Evolutionary conservation across 352 stramenopile species (phyloP), one percentile per base, ranked within the genome.

Genomic region (Phytophthora tentaculata): DNA sequence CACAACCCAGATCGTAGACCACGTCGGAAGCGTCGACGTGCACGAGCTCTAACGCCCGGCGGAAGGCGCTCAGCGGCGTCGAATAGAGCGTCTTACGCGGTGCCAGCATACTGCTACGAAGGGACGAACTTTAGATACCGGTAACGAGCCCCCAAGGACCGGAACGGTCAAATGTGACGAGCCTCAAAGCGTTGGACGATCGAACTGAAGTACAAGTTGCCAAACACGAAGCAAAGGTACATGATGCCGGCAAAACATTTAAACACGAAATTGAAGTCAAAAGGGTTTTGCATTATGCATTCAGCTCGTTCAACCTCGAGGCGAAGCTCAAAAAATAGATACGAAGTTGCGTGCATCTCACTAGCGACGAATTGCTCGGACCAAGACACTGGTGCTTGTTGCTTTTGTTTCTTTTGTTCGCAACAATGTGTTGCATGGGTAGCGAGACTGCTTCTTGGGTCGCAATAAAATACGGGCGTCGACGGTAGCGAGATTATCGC

Each of bases 61-160:
- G 56, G 69, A 92, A 90, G 32, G 88, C 83, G 39, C 69, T 63
- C 56, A 86, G 61, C 19, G 87, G 87, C 71, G 87, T 95, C 67
- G 87, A 95, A 61, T 93, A 81, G 39, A 95, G 82, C 61, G 73
- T 93, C 75, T 88, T 90, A 53, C 87, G 80, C 58, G 87, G 87
- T 16, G 87, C 87, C 29, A 95, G 65, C 86, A 95, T 95, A 5
- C 13, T 14, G 52, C 22, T 24, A 56, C 47, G 45, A 64, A 10
- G 37, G 63, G 51, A 44, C 49, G 50, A 55, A 56, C 62, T 66
- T 67, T 71, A 24, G 43, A 58, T 61, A n/a, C n/a, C n/a, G n/a
- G n/a, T n/a, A n/a, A n/a, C n/a, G n/a, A n/a, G n/a, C n/a, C n/a
- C n/a, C 43, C 13, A 28, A 49, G 56, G 26, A 68, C 63, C 63